A percentile compares a stretch with the other conserved stretches of the same genome.
Conservation (phyloP, 208 protist genomes). For the Leishmania martiniquensis region DNA sequence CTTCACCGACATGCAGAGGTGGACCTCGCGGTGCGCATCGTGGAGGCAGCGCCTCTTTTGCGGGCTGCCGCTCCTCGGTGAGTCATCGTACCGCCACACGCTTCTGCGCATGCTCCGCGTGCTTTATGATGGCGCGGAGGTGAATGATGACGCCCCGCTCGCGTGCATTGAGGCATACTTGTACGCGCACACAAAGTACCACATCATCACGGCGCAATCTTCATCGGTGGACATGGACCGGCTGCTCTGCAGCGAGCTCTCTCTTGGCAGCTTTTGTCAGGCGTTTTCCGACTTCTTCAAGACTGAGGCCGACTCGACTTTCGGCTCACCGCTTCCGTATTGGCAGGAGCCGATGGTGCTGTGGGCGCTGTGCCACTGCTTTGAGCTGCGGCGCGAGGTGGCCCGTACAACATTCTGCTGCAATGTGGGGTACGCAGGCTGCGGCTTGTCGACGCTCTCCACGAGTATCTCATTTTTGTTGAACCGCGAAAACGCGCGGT, state of each 20-base stretch:
- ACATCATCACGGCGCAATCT: slow-evolving; percentile 22
- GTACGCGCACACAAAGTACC: slow-evolving; percentile 31
- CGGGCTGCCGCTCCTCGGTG: slow-evolving; percentile 38
- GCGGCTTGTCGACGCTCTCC: slow-evolving; percentile 22
- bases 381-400: slow-evolving; percentile 48
- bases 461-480: slow-evolving; percentile 11
- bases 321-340: slow-evolving; percentile 2
- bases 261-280: slow-evolving; percentile 22
- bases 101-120: slow-evolving; percentile 37
- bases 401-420: slow-evolving; percentile 20
- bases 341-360: slow-evolving; percentile 31
- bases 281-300: slow-evolving; percentile 13
- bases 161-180: slow-evolving; percentile 52
- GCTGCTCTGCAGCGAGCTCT: slow-evolving; percentile 32
- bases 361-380: slow-evolving; percentile 50
- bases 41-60: slow-evolving; percentile 49
- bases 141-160: slow-evolving; percentile 17
- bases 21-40: slow-evolving; percentile 29
- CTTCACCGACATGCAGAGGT: slow-evolving; percentile 10
- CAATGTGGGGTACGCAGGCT: slow-evolving; percentile 23
- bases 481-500: not conserved
- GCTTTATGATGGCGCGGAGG: slow-evolving; percentile 23
- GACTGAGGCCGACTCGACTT: not conserved
- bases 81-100: slow-evolving; percentile 32
- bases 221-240: slow-evolving; percentile 43